Conservation (phyloP, 1,284 basidiomycete species). For the Amylostereum areolatum region DNA sequence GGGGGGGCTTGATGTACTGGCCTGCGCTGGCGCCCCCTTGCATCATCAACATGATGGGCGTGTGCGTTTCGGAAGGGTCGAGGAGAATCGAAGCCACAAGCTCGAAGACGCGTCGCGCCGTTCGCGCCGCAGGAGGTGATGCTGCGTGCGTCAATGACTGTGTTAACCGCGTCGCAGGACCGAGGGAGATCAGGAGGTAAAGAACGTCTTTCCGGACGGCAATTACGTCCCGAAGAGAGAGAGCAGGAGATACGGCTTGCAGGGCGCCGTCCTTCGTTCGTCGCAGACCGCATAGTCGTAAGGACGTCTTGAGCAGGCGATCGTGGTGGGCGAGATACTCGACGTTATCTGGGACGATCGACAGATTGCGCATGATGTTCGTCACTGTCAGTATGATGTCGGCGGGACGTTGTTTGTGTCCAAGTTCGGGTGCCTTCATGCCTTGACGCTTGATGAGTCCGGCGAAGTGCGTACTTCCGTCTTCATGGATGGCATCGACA, state of each 20-base stretch:
- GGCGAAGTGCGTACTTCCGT: slow-evolving; percentile 53
- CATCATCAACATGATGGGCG: slow-evolving; percentile 53
- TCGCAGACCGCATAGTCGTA: slow-evolving; percentile 55
- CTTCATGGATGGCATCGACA: slow-evolving; percentile 50
- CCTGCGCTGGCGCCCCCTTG: slow-evolving; percentile 38
- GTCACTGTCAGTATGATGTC: slow-evolving; percentile 68
- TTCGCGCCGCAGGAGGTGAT: slow-evolving; percentile 35
- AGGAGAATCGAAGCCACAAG: slow-evolving; percentile 74
- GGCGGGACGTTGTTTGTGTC: slow-evolving; percentile 57
- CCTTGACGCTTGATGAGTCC: slow-evolving; percentile 42
- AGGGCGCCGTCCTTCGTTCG: slow-evolving; percentile 31
- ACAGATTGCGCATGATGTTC: slow-evolving; percentile 86
- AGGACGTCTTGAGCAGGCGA: slow-evolving; percentile 59
- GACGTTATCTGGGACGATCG: slow-evolving; percentile 69
- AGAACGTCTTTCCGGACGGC: slow-evolving; percentile 76
- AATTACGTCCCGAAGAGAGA: slow-evolving; percentile 70
- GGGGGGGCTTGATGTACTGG: slow-evolving; percentile 46
- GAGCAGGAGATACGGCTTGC: slow-evolving; percentile 43
- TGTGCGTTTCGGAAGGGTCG: slow-evolving; percentile 61
- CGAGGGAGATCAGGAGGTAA: slow-evolving; percentile 66
- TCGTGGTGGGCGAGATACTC: slow-evolving; percentile 62
- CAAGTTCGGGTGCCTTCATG: slow-evolving; percentile 37
- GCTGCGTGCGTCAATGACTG: slow-evolving; percentile 32
- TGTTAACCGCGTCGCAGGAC: slow-evolving; percentile 32
- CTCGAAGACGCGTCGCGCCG: slow-evolving; percentile 55